These are phyloP conservation scores for Apiospora phragmitis DNA, from an alignment of 2,329 filamentous ascomycete genomes.

Conservation along the genomic window DNA sequence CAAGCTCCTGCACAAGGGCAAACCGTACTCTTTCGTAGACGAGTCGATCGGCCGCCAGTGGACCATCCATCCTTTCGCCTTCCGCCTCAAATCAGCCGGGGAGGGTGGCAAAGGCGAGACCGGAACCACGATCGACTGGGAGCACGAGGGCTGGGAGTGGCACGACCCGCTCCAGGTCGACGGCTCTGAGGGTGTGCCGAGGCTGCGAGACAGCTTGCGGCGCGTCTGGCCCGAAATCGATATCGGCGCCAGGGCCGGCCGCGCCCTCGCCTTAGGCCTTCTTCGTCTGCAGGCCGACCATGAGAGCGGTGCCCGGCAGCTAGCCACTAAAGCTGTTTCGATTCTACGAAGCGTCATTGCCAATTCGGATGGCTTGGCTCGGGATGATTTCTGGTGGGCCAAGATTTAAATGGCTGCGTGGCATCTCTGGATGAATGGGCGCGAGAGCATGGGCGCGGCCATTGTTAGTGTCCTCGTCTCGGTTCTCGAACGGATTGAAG, in stretches of 20 bases:
- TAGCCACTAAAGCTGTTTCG: constrained; percentile 54
- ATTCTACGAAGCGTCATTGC: constrained; percentile 48
- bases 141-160: constrained; percentile 61
- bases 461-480: constrained; percentile 52
- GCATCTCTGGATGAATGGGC: constrained; percentile 65
- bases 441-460: constrained; percentile 66
- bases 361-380: constrained; percentile 28
- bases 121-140: constrained; percentile 59
- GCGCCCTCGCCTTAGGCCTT: constrained; percentile 47
- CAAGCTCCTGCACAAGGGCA: constrained; percentile 55
- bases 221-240: constrained; percentile 61
- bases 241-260: constrained; percentile 45
- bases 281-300: constrained; percentile 54
- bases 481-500: constrained; percentile 42
- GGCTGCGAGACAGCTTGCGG: constrained; percentile 56
- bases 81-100: constrained; percentile 43
- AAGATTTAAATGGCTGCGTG: constrained; percentile 57
- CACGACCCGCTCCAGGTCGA: constrained; percentile 52
- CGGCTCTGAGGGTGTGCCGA: constrained; percentile 55
- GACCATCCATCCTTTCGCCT: constrained; percentile 65
- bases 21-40: constrained; percentile 59
- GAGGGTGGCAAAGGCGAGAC: constrained; percentile 41
- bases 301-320: constrained; percentile 57
- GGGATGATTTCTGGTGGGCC: constrained; percentile 52
- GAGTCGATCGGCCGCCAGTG: constrained; percentile 54